Evolutionary conservation across 352 stramenopile species (phyloP).

Genomic region (Pelagophyceae sp.): DNA sequence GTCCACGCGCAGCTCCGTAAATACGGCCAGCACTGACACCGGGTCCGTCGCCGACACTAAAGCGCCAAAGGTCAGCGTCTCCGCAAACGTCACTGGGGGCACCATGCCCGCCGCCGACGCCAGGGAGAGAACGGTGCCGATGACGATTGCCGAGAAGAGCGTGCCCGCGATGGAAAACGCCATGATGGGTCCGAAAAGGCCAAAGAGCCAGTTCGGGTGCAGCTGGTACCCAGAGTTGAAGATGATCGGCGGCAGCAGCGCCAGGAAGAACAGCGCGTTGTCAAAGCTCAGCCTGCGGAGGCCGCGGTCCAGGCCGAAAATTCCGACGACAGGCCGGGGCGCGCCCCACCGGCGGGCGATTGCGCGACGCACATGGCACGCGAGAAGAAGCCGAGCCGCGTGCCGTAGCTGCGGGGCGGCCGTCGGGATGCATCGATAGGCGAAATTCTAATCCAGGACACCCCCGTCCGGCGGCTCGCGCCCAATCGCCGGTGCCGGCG

Average conservation of each 20-base stretch:
- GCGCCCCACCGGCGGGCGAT: constrained; percentile 21
- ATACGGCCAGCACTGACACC: constrained; percentile 78
- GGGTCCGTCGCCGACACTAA: constrained; percentile 84
- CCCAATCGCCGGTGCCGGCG: no score
- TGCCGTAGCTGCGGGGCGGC: not conserved
- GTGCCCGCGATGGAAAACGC: constrained; percentile 77
- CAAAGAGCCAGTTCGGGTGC: constrained; percentile 44
- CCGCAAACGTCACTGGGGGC: constrained; percentile 62
- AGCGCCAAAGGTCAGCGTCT: constrained; percentile 76
- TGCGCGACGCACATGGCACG: not conserved
- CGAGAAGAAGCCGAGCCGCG: not conserved
- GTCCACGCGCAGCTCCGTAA: constrained; percentile 66
- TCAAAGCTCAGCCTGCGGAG: constrained; percentile 52
- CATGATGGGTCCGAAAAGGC: constrained; percentile 51
- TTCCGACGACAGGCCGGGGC: constrained; percentile 4
- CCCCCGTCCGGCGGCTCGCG: no score
- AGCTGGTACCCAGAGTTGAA: constrained; percentile 86
- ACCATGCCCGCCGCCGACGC: constrained; percentile 44
- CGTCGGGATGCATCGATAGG: no score
- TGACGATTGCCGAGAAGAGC: constrained; percentile 71
- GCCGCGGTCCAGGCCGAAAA: constrained; percentile 18
- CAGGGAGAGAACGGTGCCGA: constrained; percentile 60
- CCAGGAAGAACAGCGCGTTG: constrained; percentile 81
- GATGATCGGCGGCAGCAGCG: constrained; percentile 80
- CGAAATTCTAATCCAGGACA: no score